A percentile compares a stretch with the other conserved stretches of the same genome.
These are phyloP conservation scores for Podospora sp. DNA, from an alignment of 495 filamentous ascomycete species.

Conservation along the genomic window DNA sequence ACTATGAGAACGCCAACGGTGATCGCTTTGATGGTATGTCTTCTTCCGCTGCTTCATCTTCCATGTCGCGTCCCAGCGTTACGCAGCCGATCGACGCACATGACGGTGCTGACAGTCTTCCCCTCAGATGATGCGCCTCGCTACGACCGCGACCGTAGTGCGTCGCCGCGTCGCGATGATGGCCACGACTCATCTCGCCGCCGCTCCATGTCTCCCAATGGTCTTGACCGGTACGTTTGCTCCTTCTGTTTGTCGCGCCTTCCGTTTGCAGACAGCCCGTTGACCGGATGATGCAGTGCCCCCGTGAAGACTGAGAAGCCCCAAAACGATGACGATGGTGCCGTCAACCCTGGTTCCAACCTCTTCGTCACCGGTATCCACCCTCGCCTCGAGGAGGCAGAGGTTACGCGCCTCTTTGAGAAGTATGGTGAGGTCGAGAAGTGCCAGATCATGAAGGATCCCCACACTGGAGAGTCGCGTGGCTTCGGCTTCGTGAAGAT, in stretches of 20 bases:
- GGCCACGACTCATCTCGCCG: conserved; percentile 68
- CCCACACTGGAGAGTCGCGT: conserved; percentile 96
- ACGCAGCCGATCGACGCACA: not conserved
- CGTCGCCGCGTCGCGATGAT: conserved; percentile 81
- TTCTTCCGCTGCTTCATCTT: not conserved
- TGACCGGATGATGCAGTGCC: conserved; percentile 27
- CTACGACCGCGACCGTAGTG: conserved; percentile 81
- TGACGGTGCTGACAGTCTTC: conserved; percentile 22
- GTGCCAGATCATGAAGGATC: conserved; percentile 99
- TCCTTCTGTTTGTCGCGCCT: not conserved
- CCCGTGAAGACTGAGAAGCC: conserved; percentile 38
- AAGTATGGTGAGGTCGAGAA: conserved; percentile 99
- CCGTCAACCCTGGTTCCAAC: conserved; percentile 91
- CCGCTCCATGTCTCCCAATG: conserved; percentile 75
- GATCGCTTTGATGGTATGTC: conserved; percentile 78
- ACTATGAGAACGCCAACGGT: conserved; percentile 81
- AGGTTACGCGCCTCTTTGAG: conserved; percentile 92
- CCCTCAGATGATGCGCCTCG: conserved; percentile 70
- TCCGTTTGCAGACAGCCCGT: not conserved
- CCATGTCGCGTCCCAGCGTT: not conserved
- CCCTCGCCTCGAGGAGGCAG: conserved; percentile 85
- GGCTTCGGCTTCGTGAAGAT: conserved; percentile 99
- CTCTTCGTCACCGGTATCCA: conserved; percentile 99
- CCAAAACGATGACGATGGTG: conserved; percentile 72
- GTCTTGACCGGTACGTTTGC: conserved; percentile 68